Evolutionary conservation across 148 eudicot species (phyloP).

Genomic region (Euryodendron excelsum): DNA sequence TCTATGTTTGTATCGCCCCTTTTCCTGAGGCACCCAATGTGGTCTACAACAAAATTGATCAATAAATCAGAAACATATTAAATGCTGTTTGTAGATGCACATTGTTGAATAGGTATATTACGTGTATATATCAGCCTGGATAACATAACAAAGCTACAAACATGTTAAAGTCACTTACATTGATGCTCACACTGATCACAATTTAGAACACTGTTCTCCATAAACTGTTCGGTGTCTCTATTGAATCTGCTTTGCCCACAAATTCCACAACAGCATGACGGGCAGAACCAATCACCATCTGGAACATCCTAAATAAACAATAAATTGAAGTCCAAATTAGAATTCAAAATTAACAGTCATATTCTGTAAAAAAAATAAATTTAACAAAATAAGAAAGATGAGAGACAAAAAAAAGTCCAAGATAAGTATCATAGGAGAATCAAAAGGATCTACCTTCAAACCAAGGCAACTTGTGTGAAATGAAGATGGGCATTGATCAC

Average conservation of each 20-base stretch:
- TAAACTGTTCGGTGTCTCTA: conserved; percentile 21
- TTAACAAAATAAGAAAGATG: background rate
- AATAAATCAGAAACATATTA: conserved; percentile 13
- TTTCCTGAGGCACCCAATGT: conserved; percentile 58
- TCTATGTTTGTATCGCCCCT: conserved; percentile 27
- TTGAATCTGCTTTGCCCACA: conserved; percentile 51
- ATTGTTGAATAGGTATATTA: background rate
- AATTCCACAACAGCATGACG: conserved; percentile 85
- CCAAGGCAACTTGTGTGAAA: conserved; percentile 75
- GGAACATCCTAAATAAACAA: conserved; percentile 59
- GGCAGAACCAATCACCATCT: conserved; percentile 94
- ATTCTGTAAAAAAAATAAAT: background rate
- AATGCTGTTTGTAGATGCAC: background rate
- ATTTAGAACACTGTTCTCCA: conserved; percentile 34
- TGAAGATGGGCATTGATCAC: conserved; percentile 90
- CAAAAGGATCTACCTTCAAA: conserved; percentile 48
- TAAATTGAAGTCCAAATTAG: conserved; percentile 14
- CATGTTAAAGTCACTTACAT: conserved; percentile 53
- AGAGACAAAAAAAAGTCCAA: background rate
- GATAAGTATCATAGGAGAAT: background rate
- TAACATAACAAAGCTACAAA: too few species aligned
- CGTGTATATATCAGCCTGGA: too few species aligned
- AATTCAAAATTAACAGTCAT: background rate
- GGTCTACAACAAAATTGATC: too few species aligned
- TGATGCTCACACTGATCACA: conserved; percentile 81